These are phyloP conservation scores for Ogataea nitratoaversa DNA, from an alignment of 805 yeast genomes.

Conservation along the genomic window DNA sequence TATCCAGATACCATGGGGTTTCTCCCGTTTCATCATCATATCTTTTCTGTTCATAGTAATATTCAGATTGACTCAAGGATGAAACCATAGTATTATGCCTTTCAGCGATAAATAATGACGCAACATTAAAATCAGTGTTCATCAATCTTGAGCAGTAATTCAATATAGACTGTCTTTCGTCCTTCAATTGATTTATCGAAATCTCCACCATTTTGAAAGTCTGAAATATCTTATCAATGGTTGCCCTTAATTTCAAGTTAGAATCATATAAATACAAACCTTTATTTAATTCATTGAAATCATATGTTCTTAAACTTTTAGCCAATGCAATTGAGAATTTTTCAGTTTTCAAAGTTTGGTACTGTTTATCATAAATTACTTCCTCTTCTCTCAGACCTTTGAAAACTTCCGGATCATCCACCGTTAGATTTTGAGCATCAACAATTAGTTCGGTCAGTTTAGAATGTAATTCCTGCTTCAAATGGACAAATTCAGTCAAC, in stretches of 20 bases:
- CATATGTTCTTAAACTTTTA: constrained; percentile 38
- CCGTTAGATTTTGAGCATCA: constrained; percentile 64
- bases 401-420: constrained; percentile 74
- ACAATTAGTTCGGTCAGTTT: constrained; percentile 53
- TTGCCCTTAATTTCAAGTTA: constrained; percentile 30
- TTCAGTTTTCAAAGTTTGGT: constrained; percentile 40
- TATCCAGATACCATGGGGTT: constrained; percentile 68
- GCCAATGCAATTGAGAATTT: constrained; percentile 46
- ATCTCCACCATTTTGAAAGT: constrained; percentile 33
- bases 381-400: constrained; percentile 58
- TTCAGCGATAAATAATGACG: constrained; percentile 46
- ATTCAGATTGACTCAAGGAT: constrained; percentile 24
- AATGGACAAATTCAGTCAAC: constrained; percentile 65
- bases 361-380: constrained; percentile 35
- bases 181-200: constrained; percentile 55
- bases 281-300: constrained; percentile 31
- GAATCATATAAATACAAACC: constrained; percentile 29
- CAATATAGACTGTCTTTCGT: constrained; percentile 64
- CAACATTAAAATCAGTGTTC: constrained; percentile 67
- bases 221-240: constrained; percentile 34
- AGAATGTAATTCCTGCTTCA: constrained; percentile 70
- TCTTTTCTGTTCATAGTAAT: constrained; percentile 32
- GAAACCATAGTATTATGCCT: constrained; percentile 33
- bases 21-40: constrained; percentile 37
- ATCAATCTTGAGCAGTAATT: constrained; percentile 74